A percentile compares a stretch with the other conserved stretches of the same genome.
Evolutionary conservation across 169 alveolate species (phyloP).

Genomic region (Eimeria falciformis): DNA sequence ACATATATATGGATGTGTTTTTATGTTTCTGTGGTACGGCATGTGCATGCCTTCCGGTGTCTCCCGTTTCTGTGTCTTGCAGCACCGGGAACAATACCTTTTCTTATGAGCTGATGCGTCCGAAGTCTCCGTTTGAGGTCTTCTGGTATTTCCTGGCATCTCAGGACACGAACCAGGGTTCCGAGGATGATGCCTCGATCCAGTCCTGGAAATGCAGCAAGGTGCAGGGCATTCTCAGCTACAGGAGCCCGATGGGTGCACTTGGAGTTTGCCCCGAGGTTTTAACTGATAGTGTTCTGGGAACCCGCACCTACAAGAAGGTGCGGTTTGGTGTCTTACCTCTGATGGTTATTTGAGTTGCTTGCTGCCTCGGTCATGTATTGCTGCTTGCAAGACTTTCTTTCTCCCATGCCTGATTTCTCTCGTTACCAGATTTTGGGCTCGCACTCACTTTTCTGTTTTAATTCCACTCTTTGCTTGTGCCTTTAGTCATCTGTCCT

Average conservation of each 20-base stretch:
- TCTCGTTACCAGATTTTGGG: too few relatives aligned
- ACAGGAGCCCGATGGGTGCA: slow-evolving; percentile 9
- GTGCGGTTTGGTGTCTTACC: background rate
- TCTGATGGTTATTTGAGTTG: background rate
- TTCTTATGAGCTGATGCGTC: slow-evolving; percentile 66
- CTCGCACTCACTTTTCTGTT: too few relatives aligned
- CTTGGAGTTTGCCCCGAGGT: slow-evolving; percentile 20
- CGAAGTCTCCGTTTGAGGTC: slow-evolving; percentile 62
- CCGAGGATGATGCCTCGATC: background rate
- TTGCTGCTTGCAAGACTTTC: background rate
- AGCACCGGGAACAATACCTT: too few relatives aligned
- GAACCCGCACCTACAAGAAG: slow-evolving; percentile 16
- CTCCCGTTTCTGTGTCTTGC: too few relatives aligned
- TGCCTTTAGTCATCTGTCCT: too few relatives aligned
- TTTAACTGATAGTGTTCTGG: background rate
- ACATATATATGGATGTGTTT: too few relatives aligned
- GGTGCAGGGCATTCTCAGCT: slow-evolving; percentile 39
- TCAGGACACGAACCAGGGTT: background rate
- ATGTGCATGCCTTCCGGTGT: too few relatives aligned
- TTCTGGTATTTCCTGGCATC: slow-evolving; percentile 29
- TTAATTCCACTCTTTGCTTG: too few relatives aligned
- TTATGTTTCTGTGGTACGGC: too few relatives aligned
- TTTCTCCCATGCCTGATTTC: too few relatives aligned
- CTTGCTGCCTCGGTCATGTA: background rate
- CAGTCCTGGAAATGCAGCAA: background rate